Evolutionary conservation across 495 filamentous ascomycete genomes (phyloP).

Genomic region (Tuber aestivum): DNA sequence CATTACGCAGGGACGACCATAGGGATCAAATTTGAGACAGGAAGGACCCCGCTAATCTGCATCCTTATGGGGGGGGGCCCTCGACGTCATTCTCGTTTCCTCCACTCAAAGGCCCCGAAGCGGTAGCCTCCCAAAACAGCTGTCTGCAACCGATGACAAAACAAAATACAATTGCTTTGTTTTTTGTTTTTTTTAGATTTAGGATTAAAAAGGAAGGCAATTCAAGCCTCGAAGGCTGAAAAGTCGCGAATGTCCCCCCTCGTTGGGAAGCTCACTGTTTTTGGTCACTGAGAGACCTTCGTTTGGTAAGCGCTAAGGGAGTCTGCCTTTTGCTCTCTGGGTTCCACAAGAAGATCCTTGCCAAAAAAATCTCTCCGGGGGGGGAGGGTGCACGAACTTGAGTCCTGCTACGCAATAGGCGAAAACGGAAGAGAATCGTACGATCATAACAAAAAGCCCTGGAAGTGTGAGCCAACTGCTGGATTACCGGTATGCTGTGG

Average conservation of each 20-base stretch:
- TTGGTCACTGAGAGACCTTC: slow-evolving; percentile 11
- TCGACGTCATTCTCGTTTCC: not conserved
- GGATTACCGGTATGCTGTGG: too few species aligned
- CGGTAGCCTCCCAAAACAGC: slow-evolving; percentile 31
- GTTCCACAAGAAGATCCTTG: slow-evolving; percentile 28
- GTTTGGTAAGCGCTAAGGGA: not conserved
- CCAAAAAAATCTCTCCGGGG: not conserved
- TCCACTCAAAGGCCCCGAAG: slow-evolving; percentile 4
- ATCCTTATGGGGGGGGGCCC: not conserved
- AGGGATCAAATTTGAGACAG: not conserved
- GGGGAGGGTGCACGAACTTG: not conserved
- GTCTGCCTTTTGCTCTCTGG: not conserved
- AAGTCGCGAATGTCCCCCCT: not conserved
- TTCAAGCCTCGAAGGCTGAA: slow-evolving; percentile 15
- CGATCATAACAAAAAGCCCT: slow-evolving; percentile 9
- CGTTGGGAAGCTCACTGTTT: not conserved
- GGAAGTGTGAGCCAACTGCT: not conserved
- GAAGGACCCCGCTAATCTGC: not conserved
- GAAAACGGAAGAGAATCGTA: slow-evolving; percentile 29
- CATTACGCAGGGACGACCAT: slow-evolving; percentile 2
- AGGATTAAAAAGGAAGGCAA: slow-evolving; percentile 6
- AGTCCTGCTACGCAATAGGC: slow-evolving; percentile 21
- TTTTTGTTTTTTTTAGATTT: not conserved
- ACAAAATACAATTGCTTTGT: slow-evolving; percentile 4
- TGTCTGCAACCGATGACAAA: slow-evolving; percentile 16